Evolutionary conservation across 768 basidiomycete genomes (phyloP).

Genomic region (Auriscalpium orientale): DNA sequence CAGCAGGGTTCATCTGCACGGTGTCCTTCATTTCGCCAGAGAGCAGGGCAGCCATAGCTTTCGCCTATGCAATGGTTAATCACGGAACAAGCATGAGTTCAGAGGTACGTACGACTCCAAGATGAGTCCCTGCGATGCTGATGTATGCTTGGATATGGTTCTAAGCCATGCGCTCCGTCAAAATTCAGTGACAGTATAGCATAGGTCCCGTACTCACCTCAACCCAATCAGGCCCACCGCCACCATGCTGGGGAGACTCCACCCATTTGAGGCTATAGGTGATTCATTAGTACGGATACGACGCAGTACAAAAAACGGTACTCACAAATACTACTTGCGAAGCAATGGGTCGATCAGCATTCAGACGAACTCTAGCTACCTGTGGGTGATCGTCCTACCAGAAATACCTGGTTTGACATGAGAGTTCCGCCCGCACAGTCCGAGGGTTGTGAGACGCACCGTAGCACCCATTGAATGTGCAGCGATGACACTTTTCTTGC

Average conservation of each 20-base stretch:
- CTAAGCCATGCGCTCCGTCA: conserved; percentile 26
- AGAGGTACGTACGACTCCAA: conserved; percentile 34
- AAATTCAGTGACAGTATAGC: not conserved
- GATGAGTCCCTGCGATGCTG: conserved; percentile 79
- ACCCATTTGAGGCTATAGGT: conserved; percentile 85
- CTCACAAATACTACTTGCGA: conserved; percentile 75
- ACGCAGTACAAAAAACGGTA: not conserved
- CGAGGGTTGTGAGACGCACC: conserved; percentile 33
- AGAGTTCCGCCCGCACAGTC: too few relatives aligned
- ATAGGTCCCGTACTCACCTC: conserved; percentile 45
- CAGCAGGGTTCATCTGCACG: conserved; percentile 76
- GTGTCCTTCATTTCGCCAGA: conserved; percentile 97
- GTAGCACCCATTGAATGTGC: conserved; percentile 85
- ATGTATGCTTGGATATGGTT: conserved; percentile 82
- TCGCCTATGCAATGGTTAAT: conserved; percentile 42
- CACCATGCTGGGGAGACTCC: conserved; percentile 75
- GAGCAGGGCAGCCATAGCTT: conserved; percentile 91
- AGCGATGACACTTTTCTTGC: conserved; percentile 73
- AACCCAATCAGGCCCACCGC: conserved; percentile 84
- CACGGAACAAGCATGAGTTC: not conserved
- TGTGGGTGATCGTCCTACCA: conserved; percentile 28
- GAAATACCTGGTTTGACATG: conserved; percentile 25
- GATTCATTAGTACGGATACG: not conserved
- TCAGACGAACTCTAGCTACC: too few relatives aligned
- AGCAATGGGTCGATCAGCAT: not conserved